A percentile compares a stretch with the other conserved stretches of the same genome.
Evolutionary conservation across 257 asterid species (phyloP).

Genomic region (Nicotiana knightiana): DNA sequence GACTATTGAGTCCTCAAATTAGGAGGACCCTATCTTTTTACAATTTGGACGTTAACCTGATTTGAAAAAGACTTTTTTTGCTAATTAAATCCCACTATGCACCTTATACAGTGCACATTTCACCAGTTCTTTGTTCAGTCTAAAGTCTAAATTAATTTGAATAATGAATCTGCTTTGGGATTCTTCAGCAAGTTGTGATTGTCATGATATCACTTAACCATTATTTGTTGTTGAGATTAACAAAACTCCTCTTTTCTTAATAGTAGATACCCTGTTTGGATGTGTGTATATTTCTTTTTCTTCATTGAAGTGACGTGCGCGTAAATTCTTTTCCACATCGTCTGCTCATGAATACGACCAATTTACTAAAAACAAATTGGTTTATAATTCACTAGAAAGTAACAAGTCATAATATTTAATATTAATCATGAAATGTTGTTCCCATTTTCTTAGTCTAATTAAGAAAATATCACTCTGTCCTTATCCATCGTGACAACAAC

Average conservation of each 20-base stretch:
- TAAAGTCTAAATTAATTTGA: neutral
- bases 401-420: neutral
- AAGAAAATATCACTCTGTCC: neutral
- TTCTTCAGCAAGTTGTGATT: neutral
- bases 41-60: neutral
- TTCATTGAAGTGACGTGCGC: slow-evolving; percentile 10
- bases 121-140: neutral
- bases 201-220: neutral
- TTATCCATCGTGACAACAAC: neutral
- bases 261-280: neutral
- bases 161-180: slow-evolving; percentile 5
- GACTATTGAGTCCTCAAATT: neutral
- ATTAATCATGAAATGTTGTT: neutral
- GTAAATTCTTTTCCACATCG: neutral
- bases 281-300: slow-evolving; percentile 16
- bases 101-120: neutral
- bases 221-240: neutral
- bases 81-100: neutral
- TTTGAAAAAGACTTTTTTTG: neutral
- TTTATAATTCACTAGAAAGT: slow-evolving; percentile 23
- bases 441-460: neutral
- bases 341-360: slow-evolving; percentile 16
- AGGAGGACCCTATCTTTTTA: neutral
- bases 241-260: neutral
- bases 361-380: slow-evolving; percentile 20